Percentiles rank a stretch among this genome's conserved stretches.
These are phyloP conservation scores for Neobulgaria alba DNA, from an alignment of 2,329 filamentous ascomycete genomes.

Conservation along the genomic window DNA sequence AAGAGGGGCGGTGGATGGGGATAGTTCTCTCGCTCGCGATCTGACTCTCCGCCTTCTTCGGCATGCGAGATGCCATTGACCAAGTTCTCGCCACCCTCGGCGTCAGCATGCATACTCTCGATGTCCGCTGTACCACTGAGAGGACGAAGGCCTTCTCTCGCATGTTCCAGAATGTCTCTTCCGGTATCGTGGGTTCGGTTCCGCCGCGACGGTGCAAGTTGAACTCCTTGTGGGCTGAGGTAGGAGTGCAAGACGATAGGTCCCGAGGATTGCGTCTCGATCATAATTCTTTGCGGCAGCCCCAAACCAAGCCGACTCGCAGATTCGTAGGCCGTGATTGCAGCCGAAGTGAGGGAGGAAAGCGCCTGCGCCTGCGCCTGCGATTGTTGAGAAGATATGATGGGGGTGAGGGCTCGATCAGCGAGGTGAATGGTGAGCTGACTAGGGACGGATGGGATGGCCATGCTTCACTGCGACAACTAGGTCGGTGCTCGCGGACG, in stretches of 20 bases:
- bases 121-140: conserved; percentile 16
- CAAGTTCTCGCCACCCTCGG: conserved; percentile 6
- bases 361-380: conserved; percentile 37
- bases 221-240: conserved; percentile 30
- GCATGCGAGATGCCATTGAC: conserved; percentile 11
- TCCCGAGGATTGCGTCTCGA: conserved; percentile 40
- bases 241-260: conserved; percentile 36
- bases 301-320: conserved; percentile 46
- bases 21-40: conserved; percentile 4
- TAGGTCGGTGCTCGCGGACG: no score
- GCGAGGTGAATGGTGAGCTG: conserved; percentile 34
- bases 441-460: conserved; percentile 1
- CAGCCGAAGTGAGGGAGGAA: conserved; percentile 42
- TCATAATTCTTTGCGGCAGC: conserved; percentile 46
- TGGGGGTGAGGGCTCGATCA: conserved; percentile 47
- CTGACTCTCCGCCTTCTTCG: conserved; percentile 6
- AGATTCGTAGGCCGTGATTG: conserved; percentile 44
- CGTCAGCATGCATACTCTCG: no score
- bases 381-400: conserved; percentile 36
- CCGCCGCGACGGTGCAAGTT: conserved; percentile 5
- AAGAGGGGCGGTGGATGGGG: conserved; percentile 39
- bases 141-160: conserved; percentile 20
- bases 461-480: no score
- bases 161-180: conserved; percentile 14
- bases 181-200: conserved; percentile 1